Conservation (phyloP, 1,284 basidiomycete species). For the Sporisorium reilianum region DNA sequence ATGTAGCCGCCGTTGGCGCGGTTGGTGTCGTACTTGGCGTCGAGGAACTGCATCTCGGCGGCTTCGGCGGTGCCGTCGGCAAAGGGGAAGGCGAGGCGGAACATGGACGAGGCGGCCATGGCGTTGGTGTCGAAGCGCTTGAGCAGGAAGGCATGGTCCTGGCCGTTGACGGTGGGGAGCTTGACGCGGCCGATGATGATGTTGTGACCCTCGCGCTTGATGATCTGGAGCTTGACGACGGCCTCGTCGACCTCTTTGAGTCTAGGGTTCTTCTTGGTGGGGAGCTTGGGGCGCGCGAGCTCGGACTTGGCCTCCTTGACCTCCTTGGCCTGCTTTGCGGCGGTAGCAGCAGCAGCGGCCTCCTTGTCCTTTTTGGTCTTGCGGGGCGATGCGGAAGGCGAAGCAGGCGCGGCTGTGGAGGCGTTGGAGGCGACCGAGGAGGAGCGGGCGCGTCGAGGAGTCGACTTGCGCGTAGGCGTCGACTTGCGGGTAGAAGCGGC, state of each 20-base stretch:
- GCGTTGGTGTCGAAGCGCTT: constrained; percentile 95
- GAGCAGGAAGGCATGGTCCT: constrained; percentile 87
- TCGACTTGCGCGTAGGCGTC: constrained; percentile 54
- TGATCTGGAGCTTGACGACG: constrained; percentile 83
- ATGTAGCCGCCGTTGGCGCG: constrained; percentile 83
- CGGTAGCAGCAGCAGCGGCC: constrained; percentile 25
- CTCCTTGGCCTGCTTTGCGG: constrained; percentile 14
- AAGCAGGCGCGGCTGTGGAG: constrained; percentile 43
- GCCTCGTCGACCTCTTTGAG: constrained; percentile 59
- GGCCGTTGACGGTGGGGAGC: constrained; percentile 78
- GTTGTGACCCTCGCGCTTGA: constrained; percentile 82
- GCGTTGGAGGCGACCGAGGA: constrained; percentile 63
- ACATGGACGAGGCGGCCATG: constrained; percentile 96
- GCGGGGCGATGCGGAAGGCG: constrained; percentile 46
- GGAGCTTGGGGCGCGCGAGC: constrained; percentile 54
- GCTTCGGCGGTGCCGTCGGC: constrained; percentile 84
- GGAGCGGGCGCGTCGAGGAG: constrained; percentile 63
- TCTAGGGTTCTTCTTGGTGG: constrained; percentile 60
- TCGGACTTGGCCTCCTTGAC: constrained; percentile 37
- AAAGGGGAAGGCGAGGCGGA: constrained; percentile 92
- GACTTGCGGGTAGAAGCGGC: constrained; percentile 43
- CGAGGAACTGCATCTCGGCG: constrained; percentile 85
- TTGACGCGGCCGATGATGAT: constrained; percentile 93
- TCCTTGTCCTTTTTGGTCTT: constrained; percentile 49
- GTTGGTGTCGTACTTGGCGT: constrained; percentile 80